phyloP scores from a whole-genome alignment of 2,329 filamentous ascomycete species.

The Cordyceps fumosorosea region DNA sequence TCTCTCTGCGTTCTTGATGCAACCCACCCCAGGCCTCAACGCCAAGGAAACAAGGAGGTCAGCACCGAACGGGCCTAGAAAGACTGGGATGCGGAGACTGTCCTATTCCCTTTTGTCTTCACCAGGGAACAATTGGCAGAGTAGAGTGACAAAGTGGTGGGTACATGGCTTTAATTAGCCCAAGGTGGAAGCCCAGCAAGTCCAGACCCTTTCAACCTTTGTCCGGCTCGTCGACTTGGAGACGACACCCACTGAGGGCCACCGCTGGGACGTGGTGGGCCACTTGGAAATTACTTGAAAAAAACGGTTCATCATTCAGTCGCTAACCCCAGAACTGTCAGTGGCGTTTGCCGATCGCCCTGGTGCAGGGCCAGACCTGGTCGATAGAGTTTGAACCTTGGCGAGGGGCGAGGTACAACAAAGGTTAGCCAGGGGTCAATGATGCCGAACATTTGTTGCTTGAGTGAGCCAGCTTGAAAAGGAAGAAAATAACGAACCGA shows the following conservation, averaged over 20 bases:
- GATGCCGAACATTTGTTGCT: background rate
- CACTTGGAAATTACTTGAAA: constrained; percentile 7
- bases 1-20: constrained; percentile 5
- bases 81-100: constrained; percentile 1
- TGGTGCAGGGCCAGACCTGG: background rate
- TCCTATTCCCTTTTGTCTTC: background rate
- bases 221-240: background rate
- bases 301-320: constrained; percentile 7
- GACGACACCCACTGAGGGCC: background rate
- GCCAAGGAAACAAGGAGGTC: background rate
- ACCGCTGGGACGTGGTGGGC: background rate
- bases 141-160: constrained; percentile 1
- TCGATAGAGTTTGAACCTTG: constrained; percentile 1
- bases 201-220: background rate
- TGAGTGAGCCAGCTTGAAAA: background rate
- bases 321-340: constrained; percentile 4
- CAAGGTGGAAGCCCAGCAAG: background rate
- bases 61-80: background rate
- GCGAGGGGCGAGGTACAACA: background rate
- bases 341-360: constrained; percentile 8
- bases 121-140: background rate
- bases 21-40: background rate
- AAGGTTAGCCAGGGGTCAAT: background rate
- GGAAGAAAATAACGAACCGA: background rate
- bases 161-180: background rate